Base-by-base conservation (phyloP, 225 moss, liverwort and hornwort genomes). In the Physcomitrium patens region DNA sequence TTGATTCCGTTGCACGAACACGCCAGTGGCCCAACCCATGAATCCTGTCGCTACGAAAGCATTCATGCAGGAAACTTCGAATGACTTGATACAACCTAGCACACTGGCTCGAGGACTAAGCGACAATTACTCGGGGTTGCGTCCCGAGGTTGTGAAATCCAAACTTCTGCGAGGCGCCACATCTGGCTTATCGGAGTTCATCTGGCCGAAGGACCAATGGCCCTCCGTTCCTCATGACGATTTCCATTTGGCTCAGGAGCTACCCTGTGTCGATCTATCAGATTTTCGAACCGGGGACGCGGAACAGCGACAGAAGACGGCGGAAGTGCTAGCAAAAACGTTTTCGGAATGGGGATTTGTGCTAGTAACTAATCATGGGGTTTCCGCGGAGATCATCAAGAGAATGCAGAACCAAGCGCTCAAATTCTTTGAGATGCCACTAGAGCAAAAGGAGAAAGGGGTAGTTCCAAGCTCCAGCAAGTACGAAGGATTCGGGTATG, bases 401-500 rank as follows among this genome's bases (percentile, higher is more conserved):
- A 76, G 58, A 78, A 86, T 93, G 82, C 82, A 88, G 16, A 60
- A 46, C 51, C 80, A 87, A 26, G 76, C 88, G 0, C 68, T 80
- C 0, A 90, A 83, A 66, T 96, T 93, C 76, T 96, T 96, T 47
- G 78, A 85, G 9, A 72, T 93, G 46, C 93, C 91, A 0, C 48
- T 87, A 60, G 93, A 91, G 74, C 85, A 83, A 49, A 96, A 96
- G 69, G 55, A 83, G 53, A 83, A 81, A 17, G 83, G 73, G 2
- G 82, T 84, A 22, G 81, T 82, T 11, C 28, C 75, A 4, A 89
- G 88, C 63, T 75, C 89, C 11, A 83, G 79, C 63, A 86, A 91
- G 69, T 85, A 89, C 43, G 95, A 93, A 71, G 91, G 91, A 0
- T 93, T 93, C 24, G 91, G 86, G 78, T 88, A 84, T 83, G 89